A percentile compares a stretch with the other conserved stretches of the same genome.
These are phyloP conservation scores for Trametes hirsuta DNA, from an alignment of 1,284 basidiomycete species.

Conservation along the genomic window DNA sequence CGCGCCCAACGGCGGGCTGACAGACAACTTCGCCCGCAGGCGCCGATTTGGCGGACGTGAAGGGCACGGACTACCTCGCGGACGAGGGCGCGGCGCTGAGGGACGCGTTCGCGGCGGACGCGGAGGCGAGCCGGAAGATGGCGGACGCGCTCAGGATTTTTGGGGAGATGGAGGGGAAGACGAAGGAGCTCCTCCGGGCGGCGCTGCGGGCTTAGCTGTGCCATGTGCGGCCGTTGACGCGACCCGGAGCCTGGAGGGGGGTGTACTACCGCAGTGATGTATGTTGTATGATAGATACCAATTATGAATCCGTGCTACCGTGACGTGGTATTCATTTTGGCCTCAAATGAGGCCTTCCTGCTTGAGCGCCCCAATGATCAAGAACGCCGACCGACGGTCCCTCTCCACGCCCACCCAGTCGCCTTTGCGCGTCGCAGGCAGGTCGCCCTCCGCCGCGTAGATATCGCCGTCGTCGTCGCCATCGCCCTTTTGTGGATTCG, in stretches of 20 bases:
- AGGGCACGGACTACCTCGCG: slow-evolving; percentile 40
- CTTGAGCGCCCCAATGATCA: slow-evolving; percentile 73
- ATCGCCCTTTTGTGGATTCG: slow-evolving; percentile 29
- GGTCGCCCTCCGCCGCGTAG: slow-evolving; percentile 57
- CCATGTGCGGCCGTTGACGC: too few relatives aligned
- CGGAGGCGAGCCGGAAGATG: slow-evolving; percentile 46
- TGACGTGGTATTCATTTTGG: background rate
- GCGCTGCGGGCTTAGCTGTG: slow-evolving; percentile 17
- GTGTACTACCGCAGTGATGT: background rate
- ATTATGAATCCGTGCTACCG: background rate
- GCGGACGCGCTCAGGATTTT: slow-evolving; percentile 49
- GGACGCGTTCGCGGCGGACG: slow-evolving; percentile 40
- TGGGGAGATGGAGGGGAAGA: slow-evolving; percentile 45
- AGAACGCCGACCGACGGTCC: slow-evolving; percentile 74
- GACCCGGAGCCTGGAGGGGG: too few relatives aligned
- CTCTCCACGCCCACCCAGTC: slow-evolving; percentile 79
- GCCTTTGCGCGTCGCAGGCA: slow-evolving; percentile 47
- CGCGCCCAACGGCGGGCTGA: too few relatives aligned
- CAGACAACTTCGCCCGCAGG: too few relatives aligned
- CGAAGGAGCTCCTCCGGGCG: slow-evolving; percentile 38
- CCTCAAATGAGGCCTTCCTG: slow-evolving; percentile 66
- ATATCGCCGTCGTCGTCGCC: slow-evolving; percentile 46
- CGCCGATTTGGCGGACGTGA: background rate
- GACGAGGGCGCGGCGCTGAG: slow-evolving; percentile 38
- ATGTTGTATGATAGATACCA: background rate